phyloP scores from a whole-genome alignment of 768 basidiomycete genomes.

The Polyporus arcularius region DNA sequence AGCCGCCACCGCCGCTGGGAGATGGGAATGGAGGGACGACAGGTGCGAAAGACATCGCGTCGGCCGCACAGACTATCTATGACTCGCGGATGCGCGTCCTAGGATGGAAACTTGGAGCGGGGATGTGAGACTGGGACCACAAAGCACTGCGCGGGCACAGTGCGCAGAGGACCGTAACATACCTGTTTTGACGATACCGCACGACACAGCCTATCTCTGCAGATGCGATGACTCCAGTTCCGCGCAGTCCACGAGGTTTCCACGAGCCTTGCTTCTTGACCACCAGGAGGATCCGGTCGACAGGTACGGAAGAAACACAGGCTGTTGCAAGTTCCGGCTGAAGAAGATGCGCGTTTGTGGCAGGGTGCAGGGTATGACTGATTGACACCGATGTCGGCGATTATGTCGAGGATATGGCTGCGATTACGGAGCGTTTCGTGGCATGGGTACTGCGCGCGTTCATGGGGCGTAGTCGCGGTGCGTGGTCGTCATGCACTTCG shows the following conservation, averaged over 20 bases:
- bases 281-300: neutral
- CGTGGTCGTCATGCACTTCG: neutral
- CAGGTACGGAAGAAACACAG: neutral
- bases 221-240: neutral
- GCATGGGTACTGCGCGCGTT: neutral
- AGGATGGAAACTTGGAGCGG: neutral
- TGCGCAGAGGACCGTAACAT: conserved; percentile 2
- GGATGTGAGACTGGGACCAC: conserved; percentile 1
- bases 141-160: conserved; percentile 1
- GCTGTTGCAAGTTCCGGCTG: neutral
- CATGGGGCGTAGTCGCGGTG: neutral
- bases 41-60: conserved; percentile 29
- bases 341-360: conserved; percentile 1
- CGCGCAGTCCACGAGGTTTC: neutral
- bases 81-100: neutral
- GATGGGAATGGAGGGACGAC: conserved; percentile 35
- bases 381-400: conserved; percentile 16
- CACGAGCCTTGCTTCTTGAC: neutral
- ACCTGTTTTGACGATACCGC: conserved; percentile 14
- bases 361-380: conserved; percentile 18
- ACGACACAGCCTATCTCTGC: conserved; percentile 9
- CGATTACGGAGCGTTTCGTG: neutral
- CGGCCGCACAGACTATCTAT: neutral
- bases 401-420: conserved; percentile 2
- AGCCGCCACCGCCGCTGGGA: conserved; percentile 17